Conservation (phyloP, 2,329 filamentous ascomycete species). For the Aspergillus japonicus region DNA sequence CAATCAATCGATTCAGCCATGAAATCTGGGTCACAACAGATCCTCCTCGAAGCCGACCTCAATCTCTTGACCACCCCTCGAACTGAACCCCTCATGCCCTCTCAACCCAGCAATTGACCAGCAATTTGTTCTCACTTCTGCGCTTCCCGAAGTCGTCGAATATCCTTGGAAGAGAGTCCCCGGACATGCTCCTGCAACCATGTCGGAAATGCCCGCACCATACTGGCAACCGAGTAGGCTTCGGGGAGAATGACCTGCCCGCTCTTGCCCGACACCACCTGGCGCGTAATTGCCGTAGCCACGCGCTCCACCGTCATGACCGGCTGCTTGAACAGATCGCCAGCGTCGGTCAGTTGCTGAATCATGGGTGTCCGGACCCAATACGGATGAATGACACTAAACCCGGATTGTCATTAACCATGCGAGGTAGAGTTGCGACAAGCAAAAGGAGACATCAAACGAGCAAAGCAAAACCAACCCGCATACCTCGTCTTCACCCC, state of each 20-base stretch:
- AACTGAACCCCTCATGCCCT: no score
- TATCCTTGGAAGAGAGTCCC: conserved; percentile 23
- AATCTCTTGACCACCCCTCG: no score
- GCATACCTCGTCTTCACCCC: conserved; percentile 40
- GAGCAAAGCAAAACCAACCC: background rate
- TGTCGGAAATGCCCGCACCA: conserved; percentile 38
- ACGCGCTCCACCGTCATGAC: conserved; percentile 42
- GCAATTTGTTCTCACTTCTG: conserved; percentile 8
- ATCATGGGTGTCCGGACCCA: conserved; percentile 54
- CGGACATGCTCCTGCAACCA: conserved; percentile 49
- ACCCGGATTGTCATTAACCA: conserved; percentile 2
- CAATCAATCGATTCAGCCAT: no score
- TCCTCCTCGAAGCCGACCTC: no score
- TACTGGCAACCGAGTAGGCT: conserved; percentile 27
- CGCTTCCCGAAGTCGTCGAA: conserved; percentile 25
- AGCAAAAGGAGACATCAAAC: background rate
- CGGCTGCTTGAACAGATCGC: conserved; percentile 32
- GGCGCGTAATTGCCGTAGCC: conserved; percentile 50
- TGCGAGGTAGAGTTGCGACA: background rate
- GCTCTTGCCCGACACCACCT: conserved; percentile 51
- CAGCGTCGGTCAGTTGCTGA: conserved; percentile 34
- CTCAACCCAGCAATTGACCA: background rate
- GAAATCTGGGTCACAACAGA: no score
- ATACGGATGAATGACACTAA: conserved; percentile 35
- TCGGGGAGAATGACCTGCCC: conserved; percentile 51